Evolutionary conservation across 2,329 filamentous ascomycete species (phyloP), one percentile per base, ranked within the genome.

Genomic region (Fusarium annulatum): DNA sequence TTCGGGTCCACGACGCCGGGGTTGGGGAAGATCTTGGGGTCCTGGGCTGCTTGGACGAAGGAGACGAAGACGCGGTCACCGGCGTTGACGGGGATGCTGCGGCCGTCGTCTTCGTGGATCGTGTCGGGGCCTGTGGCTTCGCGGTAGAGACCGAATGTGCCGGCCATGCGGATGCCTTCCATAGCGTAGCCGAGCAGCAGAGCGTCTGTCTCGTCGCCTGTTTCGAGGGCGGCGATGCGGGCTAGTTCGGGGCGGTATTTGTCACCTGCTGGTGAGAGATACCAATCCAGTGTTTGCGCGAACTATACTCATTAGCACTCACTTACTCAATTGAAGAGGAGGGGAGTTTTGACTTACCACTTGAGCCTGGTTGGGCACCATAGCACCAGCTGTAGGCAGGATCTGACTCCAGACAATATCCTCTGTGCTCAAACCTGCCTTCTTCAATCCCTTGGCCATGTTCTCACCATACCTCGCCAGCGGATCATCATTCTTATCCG

Each of bases 391-490:
- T 0, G 90, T 90, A 0, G 93, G 93, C 55, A 95, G 77, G 43
- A 95, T 87, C 78, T 94, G 91, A 30, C 87, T 88, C 89, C 90
- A 94, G 1, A 92, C 90, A 69, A 95, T 90, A 57, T 95, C 91
- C 30, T 90, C 86, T 6, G 86, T 83, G 59, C 85, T 88, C 65
- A 93, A 80, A 0, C 92, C 92, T 16, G 85, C 84, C 75, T 92
- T 92, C 30, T 91, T 82, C 46, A 95, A 82, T 1, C 87, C 87
- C 77, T 91, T 90, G 74, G 94, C 86, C 80, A 94, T 85, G 48
- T 90, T 86, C 23, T 86, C 85, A 5, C 93, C 93, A 67, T 93
- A 93, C 7, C 88, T 85, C 3, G 87, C 86, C 52, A 96, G 82
- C 0, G 85, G 83, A 41, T 89, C 89, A 30, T 86, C 83, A 76